Evolutionary conservation across 2,329 filamentous ascomycete species (phyloP).

Genomic region (Claviceps citrina): DNA sequence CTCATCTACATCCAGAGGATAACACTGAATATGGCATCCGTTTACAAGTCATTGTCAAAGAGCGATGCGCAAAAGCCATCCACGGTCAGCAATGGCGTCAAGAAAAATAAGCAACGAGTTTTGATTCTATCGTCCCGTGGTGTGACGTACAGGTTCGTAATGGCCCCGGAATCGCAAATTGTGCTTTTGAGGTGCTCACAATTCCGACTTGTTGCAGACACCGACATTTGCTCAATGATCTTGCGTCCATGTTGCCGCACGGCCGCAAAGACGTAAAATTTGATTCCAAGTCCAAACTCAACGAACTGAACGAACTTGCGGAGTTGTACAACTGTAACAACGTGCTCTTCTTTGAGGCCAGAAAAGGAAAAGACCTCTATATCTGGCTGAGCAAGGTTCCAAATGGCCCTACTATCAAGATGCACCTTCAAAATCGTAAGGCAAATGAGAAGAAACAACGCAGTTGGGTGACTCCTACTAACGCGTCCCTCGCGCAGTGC

Average conservation of each 20-base stretch:
- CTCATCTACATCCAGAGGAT: neutral
- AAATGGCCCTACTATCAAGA: constrained; percentile 44
- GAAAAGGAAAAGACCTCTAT: constrained; percentile 89
- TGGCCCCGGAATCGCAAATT: neutral
- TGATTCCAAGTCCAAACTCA: constrained; percentile 82
- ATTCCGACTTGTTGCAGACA: constrained; percentile 41
- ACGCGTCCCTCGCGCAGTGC: constrained; percentile 38
- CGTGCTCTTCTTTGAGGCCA: constrained; percentile 84
- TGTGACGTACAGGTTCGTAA: constrained; percentile 63
- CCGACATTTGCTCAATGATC: constrained; percentile 80
- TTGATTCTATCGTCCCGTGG: constrained; percentile 85
- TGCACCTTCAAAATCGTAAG: constrained; percentile 65
- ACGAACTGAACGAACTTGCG: constrained; percentile 60
- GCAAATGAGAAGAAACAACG: neutral
- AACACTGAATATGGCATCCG: constrained; percentile 41
- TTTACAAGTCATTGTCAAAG: constrained; percentile 62
- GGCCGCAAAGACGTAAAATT: constrained; percentile 90
- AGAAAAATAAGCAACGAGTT: constrained; percentile 60
- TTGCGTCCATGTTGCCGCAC: constrained; percentile 79
- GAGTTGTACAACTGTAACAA: constrained; percentile 88
- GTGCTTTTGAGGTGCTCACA: neutral
- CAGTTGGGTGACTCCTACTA: constrained; percentile 8
- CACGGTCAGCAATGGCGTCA: constrained; percentile 31
- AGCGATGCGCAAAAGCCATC: constrained; percentile 33
- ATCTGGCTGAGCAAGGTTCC: constrained; percentile 85